Conservation (phyloP, 768 basidiomycete species). For the Termitomyces sp. region DNA sequence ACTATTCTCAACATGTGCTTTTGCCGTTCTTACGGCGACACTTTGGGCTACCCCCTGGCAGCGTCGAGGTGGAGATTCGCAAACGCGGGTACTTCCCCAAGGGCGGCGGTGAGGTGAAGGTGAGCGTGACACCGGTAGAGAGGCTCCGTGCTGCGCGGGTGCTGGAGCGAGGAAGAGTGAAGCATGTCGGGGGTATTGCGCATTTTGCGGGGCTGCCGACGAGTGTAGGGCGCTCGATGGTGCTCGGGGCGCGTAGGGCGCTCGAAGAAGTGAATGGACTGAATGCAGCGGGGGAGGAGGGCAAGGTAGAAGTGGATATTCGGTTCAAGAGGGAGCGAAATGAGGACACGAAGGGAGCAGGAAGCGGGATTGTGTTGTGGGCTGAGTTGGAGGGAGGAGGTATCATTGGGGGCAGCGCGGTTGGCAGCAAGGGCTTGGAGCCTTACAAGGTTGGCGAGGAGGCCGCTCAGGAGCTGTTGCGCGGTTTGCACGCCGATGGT, state of each 20-base stretch:
- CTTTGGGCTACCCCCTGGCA: slow-evolving; percentile 34
- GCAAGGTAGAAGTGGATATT: slow-evolving; percentile 32
- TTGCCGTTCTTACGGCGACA: slow-evolving; percentile 62
- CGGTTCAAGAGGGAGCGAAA: slow-evolving; percentile 34
- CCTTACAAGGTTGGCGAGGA: slow-evolving; percentile 47
- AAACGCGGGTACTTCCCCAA: slow-evolving; percentile 69
- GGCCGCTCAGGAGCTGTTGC: slow-evolving; percentile 55
- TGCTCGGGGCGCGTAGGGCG: slow-evolving; percentile 39
- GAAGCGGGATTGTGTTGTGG: slow-evolving; percentile 72
- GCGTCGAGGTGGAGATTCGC: slow-evolving; percentile 40
- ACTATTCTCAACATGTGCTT: slow-evolving; percentile 62
- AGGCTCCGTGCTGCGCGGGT: slow-evolving; percentile 37
- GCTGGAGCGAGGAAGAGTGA: slow-evolving; percentile 51
- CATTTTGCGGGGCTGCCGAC: slow-evolving; percentile 65
- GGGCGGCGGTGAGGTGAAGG: slow-evolving; percentile 60
- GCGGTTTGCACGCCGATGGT: slow-evolving; percentile 56
- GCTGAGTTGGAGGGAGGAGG: slow-evolving; percentile 68
- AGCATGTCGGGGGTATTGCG: slow-evolving; percentile 47
- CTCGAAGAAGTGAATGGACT: slow-evolving; percentile 27
- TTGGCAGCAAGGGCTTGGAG: slow-evolving; percentile 46
- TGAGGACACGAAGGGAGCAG: slow-evolving; percentile 46
- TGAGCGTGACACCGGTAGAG: slow-evolving; percentile 32
- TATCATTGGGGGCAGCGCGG: slow-evolving; percentile 61
- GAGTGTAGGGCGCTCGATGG: slow-evolving; percentile 51
- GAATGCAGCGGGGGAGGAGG: slow-evolving; percentile 9